These are phyloP conservation scores for Sphenostylis stenocarpa DNA, from an alignment of 306 rosid species.

Conservation along the genomic window DNA sequence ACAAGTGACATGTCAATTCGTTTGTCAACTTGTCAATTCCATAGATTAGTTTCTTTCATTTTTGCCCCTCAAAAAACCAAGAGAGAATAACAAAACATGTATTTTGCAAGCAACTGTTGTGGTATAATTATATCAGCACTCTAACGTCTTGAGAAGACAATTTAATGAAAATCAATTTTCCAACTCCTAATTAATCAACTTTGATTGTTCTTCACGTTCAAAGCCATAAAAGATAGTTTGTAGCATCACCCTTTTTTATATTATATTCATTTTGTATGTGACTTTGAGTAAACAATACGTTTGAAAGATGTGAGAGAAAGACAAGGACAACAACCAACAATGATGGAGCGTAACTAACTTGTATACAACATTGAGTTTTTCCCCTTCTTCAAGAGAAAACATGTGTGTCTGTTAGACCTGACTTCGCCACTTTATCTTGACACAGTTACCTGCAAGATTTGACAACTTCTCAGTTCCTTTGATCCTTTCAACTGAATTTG, in stretches of 20 bases:
- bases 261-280: conserved; percentile 10
- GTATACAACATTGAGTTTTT: background rate
- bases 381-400: conserved; percentile 43
- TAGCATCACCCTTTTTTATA: background rate
- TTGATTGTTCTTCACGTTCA: conserved; percentile 44
- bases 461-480: conserved; percentile 11
- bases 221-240: background rate
- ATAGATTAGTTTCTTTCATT: background rate
- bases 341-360: conserved; percentile 37
- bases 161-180: background rate
- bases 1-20: conserved; percentile 1
- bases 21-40: background rate
- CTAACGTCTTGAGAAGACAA: background rate
- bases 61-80: background rate
- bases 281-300: conserved; percentile 53
- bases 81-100: background rate
- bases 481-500: conserved; percentile 8
- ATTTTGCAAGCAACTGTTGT: no score
- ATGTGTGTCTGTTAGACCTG: conserved; percentile 29
- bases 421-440: conserved; percentile 31
- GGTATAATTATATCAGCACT: no score
- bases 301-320: background rate
- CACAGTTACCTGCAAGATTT: conserved; percentile 23
- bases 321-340: conserved; percentile 29
- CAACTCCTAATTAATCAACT: background rate